Conservation (phyloP, 805 yeast genomes). For the Schwanniomyces polymorphus region DNA sequence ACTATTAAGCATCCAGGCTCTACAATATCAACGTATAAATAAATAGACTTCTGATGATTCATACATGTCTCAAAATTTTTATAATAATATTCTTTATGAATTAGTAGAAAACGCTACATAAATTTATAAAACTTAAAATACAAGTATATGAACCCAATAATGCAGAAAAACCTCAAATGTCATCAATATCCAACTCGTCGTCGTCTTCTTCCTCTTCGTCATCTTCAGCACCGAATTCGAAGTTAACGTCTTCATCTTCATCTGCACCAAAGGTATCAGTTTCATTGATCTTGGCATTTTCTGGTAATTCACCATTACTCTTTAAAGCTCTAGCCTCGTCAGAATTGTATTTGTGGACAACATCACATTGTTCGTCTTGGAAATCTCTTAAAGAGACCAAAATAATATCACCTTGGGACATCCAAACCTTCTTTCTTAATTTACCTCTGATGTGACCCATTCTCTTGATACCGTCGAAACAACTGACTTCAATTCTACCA, state of each 20-base stretch:
- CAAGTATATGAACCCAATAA: conserved; percentile 5
- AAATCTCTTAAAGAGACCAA: conserved; percentile 95
- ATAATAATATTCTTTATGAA: background rate
- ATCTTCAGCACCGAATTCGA: conserved; percentile 94
- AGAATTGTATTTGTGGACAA: conserved; percentile 91
- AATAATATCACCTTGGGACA: conserved; percentile 97
- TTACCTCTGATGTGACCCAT: conserved; percentile 99
- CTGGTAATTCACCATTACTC: conserved; percentile 95
- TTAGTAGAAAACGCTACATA: conserved; percentile 1
- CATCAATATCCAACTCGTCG: conserved; percentile 86
- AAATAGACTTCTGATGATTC: background rate
- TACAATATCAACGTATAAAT: background rate
- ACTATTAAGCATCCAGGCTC: background rate
- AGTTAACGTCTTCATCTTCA: conserved; percentile 95
- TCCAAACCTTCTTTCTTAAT: conserved; percentile 99
- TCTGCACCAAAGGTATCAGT: conserved; percentile 96
- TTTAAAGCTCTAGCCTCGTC: conserved; percentile 98
- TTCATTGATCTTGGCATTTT: conserved; percentile 94
- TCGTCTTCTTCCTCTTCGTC: conserved; percentile 74
- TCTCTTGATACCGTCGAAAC: conserved; percentile 93
- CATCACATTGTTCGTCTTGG: conserved; percentile 98
- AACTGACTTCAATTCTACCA: conserved; percentile 92
- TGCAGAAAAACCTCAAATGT: conserved; percentile 54
- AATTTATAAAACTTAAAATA: conserved; percentile 3
- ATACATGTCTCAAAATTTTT: background rate